Percentiles rank a stretch among this genome's conserved stretches.
phyloP scores from a whole-genome alignment of 1,284 basidiomycete species.

The Abortiporus biennis region DNA sequence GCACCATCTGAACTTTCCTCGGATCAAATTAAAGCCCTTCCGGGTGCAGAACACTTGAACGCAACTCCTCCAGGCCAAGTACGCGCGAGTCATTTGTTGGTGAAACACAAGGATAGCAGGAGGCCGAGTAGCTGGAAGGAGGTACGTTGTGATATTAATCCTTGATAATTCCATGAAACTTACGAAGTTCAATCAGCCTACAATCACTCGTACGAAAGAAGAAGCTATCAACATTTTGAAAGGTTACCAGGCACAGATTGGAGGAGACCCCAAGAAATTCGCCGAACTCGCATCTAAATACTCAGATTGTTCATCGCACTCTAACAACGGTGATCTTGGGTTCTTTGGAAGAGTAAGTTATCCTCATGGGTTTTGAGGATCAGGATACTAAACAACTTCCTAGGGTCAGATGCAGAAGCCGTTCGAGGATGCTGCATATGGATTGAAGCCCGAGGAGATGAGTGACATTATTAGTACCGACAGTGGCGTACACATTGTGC shows the following conservation, averaged over 20 bases:
- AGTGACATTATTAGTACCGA: constrained; percentile 88
- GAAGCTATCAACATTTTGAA: constrained; percentile 81
- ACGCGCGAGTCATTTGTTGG: constrained; percentile 89
- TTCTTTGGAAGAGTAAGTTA: constrained; percentile 78
- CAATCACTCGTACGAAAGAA: constrained; percentile 84
- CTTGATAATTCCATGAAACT: too few relatives aligned
- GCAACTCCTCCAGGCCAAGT: constrained; percentile 51
- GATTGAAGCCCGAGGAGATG: constrained; percentile 76
- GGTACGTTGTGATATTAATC: constrained; percentile 43
- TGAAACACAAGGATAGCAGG: constrained; percentile 88
- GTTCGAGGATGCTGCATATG: constrained; percentile 91
- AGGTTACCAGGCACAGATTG: constrained; percentile 56
- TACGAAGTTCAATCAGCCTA: constrained; percentile 26
- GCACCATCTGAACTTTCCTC: constrained; percentile 60
- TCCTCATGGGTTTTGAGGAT: too few relatives aligned
- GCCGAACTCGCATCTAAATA: constrained; percentile 66
- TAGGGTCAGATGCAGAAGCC: constrained; percentile 94
- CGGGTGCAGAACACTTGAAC: constrained; percentile 53
- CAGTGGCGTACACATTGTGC: constrained; percentile 93
- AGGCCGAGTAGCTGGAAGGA: constrained; percentile 91
- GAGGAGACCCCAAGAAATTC: constrained; percentile 60
- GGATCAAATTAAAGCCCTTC: constrained; percentile 58
- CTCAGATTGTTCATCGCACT: constrained; percentile 87
- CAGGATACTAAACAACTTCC: too few relatives aligned
- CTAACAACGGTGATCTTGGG: constrained; percentile 80